Base-by-base conservation (phyloP, 805 yeast genomes). In the Lipomyces chichibuensis region DNA sequence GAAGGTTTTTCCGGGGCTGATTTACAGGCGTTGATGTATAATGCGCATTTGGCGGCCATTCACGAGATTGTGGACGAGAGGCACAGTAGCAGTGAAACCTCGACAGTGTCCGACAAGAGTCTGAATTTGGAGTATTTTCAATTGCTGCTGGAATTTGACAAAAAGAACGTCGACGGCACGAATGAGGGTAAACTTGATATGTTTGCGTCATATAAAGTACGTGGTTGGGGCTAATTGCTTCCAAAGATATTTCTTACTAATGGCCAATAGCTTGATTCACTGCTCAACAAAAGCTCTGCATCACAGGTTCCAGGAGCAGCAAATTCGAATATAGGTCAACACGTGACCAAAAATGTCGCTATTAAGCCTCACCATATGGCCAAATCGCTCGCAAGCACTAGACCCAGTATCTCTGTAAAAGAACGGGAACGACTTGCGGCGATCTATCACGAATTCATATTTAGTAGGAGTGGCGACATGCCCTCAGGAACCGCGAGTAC, bases 1-100 rank as follows among this genome's bases (percentile, higher is more conserved):
- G 86, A 83, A 0, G 97, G 97, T 0, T 93, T 84, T 73, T 90
- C 97, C 14, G 97, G 97, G 17, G 99, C 99, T 0, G 99, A 94
- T 78, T 80, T 94, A 75, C 98, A 93, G 78, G 97, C 97, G 0
- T 77, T 94, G 59, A 88, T 92, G 53, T 94, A 92, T 77, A 95
- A 92, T 77, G 97, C 98, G 0, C 92, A 93, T 76, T 81, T 94
- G 75, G 88, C 88, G 72, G 96, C 97, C 14, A 87, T 84, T 70
- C 83, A 92, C 71, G 85, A 84, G 13, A 75, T 79, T 3, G 82
- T 84, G 57, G 83, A 84, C 64, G 57, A 69, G 14, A 57, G 60
- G 20, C 52, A 23, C 23, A 23, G 54, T 20, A 25, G 29, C 43
- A 9, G 63, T 59, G n/a, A 32, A 7, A n/a, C 27, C 23, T n/a